These are phyloP conservation scores for Melanomma pulvis-pyrius DNA, from an alignment of 495 filamentous ascomycete species.

Conservation along the genomic window DNA sequence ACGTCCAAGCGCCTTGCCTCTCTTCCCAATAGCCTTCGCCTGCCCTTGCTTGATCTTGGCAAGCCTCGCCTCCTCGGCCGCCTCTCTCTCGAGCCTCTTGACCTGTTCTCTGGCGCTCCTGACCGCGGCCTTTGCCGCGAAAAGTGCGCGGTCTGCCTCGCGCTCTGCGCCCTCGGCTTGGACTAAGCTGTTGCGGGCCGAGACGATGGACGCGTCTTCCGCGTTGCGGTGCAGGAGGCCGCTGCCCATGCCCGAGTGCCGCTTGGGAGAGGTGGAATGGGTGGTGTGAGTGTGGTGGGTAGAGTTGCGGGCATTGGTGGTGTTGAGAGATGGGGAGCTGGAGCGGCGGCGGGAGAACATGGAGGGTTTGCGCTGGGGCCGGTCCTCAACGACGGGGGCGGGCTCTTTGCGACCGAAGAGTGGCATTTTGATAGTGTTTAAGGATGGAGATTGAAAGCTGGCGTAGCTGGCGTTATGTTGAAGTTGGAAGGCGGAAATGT, in stretches of 20 bases:
- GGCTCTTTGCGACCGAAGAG: slow-evolving; percentile 37
- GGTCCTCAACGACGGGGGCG: slow-evolving; percentile 1
- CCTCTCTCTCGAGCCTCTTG: slow-evolving; percentile 63
- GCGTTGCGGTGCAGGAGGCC: slow-evolving; percentile 52
- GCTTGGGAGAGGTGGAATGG: slow-evolving; percentile 16
- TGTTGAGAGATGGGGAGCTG: slow-evolving; percentile 42
- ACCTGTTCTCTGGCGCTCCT: slow-evolving; percentile 65
- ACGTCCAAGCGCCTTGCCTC: slow-evolving; percentile 68
- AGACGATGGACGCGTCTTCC: slow-evolving; percentile 61
- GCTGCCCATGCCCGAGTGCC: slow-evolving; percentile 37
- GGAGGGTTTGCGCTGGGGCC: slow-evolving; percentile 34
- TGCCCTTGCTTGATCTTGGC: slow-evolving; percentile 71
- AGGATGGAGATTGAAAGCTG: slow-evolving; percentile 1
- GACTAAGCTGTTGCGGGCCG: slow-evolving; percentile 61
- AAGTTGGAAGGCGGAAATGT: too few relatives aligned
- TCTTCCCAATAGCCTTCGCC: slow-evolving; percentile 63
- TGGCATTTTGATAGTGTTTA: slow-evolving; percentile 26
- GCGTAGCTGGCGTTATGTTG: slow-evolving; percentile 5
- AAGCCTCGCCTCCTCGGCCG: slow-evolving; percentile 60
- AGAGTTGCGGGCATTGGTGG: background rate
- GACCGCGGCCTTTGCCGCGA: slow-evolving; percentile 58
- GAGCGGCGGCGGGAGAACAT: slow-evolving; percentile 53
- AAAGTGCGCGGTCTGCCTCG: slow-evolving; percentile 64
- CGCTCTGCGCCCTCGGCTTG: slow-evolving; percentile 62
- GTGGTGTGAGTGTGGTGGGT: slow-evolving; percentile 31